These are phyloP conservation scores for Petasospora fabianii DNA, from an alignment of 1,139 yeast genomes.

Conservation along the genomic window DNA sequence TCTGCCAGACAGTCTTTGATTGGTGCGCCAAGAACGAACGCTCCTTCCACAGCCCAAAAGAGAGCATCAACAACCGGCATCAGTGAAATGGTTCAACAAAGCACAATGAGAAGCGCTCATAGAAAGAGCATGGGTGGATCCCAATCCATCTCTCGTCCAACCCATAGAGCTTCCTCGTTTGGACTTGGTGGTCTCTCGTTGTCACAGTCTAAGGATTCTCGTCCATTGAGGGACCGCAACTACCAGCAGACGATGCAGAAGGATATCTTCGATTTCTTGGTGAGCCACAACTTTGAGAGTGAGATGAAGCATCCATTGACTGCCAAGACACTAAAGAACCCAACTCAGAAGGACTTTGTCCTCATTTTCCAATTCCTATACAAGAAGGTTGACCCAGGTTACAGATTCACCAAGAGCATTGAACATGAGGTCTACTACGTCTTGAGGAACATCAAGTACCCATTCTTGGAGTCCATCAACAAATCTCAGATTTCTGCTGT, in stretches of 20 bases:
- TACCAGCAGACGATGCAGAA: slow-evolving; percentile 64
- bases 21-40: slow-evolving; percentile 25
- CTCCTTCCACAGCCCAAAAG: slow-evolving; percentile 7
- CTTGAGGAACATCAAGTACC: slow-evolving; percentile 66
- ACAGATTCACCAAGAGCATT: slow-evolving; percentile 60
- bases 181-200: slow-evolving; percentile 19
- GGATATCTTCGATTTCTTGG: slow-evolving; percentile 63
- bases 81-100: slow-evolving; percentile 27
- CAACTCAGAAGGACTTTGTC: slow-evolving; percentile 86
- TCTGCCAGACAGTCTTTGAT: slow-evolving; percentile 27
- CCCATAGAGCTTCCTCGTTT: slow-evolving; percentile 22
- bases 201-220: slow-evolving; percentile 48
- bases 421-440: slow-evolving; percentile 75
- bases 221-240: slow-evolving; percentile 73
- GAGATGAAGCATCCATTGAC: slow-evolving; percentile 72
- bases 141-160: slow-evolving; percentile 15
- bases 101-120: slow-evolving; percentile 20
- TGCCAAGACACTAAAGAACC: slow-evolving; percentile 61
- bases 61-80: slow-evolving; percentile 25
- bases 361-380: slow-evolving; percentile 78
- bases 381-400: slow-evolving; percentile 73
- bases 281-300: slow-evolving; percentile 61
- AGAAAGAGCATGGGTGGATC: slow-evolving; percentile 23
- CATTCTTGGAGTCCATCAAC: slow-evolving; percentile 75
- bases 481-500: slow-evolving; percentile 87